These are phyloP conservation scores for Saraca asoca DNA, from an alignment of 331 rosid species.

Conservation along the genomic window DNA sequence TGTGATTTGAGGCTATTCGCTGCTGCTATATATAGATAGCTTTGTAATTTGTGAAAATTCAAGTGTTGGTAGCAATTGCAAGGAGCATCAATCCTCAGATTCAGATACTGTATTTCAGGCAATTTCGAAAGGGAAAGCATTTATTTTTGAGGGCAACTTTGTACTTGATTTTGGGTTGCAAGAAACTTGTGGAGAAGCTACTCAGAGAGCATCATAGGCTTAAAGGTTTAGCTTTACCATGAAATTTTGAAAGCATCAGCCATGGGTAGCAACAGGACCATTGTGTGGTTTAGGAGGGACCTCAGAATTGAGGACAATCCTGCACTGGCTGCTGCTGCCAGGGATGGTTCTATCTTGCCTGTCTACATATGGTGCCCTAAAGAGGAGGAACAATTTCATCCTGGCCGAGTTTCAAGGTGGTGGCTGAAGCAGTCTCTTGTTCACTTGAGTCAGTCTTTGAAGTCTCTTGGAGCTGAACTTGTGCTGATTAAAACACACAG, in stretches of 20 bases:
- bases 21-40: conserved; percentile 26
- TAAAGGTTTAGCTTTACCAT: conserved; percentile 34
- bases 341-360: conserved; percentile 78
- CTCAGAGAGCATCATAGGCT: conserved; percentile 24
- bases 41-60: conserved; percentile 22
- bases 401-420: conserved; percentile 95
- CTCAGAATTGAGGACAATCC: conserved; percentile 96
- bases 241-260: conserved; percentile 39
- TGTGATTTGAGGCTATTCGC: conserved; percentile 34
- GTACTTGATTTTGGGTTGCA: conserved; percentile 16
- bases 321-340: conserved; percentile 85
- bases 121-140: conserved; percentile 28
- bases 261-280: conserved; percentile 68
- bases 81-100: conserved; percentile 19
- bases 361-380: conserved; percentile 88
- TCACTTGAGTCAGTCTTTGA: conserved; percentile 69
- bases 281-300: conserved; percentile 98
- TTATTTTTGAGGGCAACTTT: conserved; percentile 25
- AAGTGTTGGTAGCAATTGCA: conserved; percentile 23
- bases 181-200: conserved; percentile 29
- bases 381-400: conserved; percentile 82
- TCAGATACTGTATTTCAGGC: conserved; percentile 31
- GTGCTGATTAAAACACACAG: conserved; percentile 68
- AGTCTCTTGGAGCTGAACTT: conserved; percentile 85
- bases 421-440: conserved; percentile 91